These are phyloP conservation scores for Yamadazyma blattariae DNA, from an alignment of 1,139 yeast species.

Conservation along the genomic window DNA sequence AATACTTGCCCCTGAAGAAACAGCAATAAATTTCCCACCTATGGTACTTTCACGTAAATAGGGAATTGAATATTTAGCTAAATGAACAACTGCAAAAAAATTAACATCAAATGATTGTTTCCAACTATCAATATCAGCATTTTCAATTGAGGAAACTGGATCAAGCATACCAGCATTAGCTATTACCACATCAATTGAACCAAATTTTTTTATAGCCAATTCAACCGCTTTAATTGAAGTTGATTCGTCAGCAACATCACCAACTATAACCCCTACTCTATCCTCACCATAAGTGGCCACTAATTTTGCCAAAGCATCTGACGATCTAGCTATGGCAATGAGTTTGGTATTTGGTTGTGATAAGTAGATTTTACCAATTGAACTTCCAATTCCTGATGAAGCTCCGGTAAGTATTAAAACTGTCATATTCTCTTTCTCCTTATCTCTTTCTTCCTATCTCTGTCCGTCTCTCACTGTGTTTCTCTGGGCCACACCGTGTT, in stretches of 20 bases:
- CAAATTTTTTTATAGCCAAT: constrained; percentile 50
- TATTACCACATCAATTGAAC: constrained; percentile 65
- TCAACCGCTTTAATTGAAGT: constrained; percentile 42
- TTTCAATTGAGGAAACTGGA: constrained; percentile 64
- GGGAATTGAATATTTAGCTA: constrained; percentile 59
- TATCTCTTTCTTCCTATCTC: no score
- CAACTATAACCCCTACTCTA: constrained; percentile 55
- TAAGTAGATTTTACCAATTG: constrained; percentile 59
- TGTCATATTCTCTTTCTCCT: no score
- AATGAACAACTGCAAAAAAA: constrained; percentile 69
- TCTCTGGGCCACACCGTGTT: no score
- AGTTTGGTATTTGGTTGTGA: constrained; percentile 41
- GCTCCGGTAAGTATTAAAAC: constrained; percentile 63
- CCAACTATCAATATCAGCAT: constrained; percentile 57
- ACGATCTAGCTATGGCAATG: constrained; percentile 73
- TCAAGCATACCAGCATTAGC: constrained; percentile 88
- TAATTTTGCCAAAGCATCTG: constrained; percentile 42
- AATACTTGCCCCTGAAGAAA: constrained; percentile 82
- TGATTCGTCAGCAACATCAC: constrained; percentile 57
- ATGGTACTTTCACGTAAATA: constrained; percentile 42
- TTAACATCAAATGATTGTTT: constrained; percentile 68
- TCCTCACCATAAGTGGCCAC: constrained; percentile 42
- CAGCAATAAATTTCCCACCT: constrained; percentile 66
- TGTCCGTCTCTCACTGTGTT: no score
- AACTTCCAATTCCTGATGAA: constrained; percentile 76